Evolutionary conservation across 2,329 filamentous ascomycete genomes (phyloP).

Genomic region (Phialemoniopsis sp.): DNA sequence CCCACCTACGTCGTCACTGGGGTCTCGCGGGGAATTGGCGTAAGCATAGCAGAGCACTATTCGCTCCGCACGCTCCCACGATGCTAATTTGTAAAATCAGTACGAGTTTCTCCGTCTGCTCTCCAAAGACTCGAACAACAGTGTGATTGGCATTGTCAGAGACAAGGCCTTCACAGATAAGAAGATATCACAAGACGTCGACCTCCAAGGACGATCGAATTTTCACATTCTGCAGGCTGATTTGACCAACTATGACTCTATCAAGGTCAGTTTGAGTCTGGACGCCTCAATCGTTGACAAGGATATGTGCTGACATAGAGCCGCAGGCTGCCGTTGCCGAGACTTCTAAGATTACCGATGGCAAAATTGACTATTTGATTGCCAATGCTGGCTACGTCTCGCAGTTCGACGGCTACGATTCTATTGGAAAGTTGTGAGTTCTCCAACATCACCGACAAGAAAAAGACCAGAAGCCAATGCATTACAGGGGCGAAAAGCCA

Average conservation of each 20-base stretch:
- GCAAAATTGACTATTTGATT: slow-evolving; percentile 46
- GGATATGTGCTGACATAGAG: too few relatives aligned
- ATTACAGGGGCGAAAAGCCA: slow-evolving; percentile 18
- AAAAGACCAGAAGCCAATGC: too few relatives aligned
- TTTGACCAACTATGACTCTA: slow-evolving; percentile 28
- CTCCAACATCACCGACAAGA: neutral
- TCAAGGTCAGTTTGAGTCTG: too few relatives aligned
- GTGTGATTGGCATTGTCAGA: slow-evolving; percentile 42
- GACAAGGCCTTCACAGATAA: slow-evolving; percentile 32
- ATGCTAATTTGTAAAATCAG: slow-evolving; percentile 26
- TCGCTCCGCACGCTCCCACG: too few relatives aligned
- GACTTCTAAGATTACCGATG: slow-evolving; percentile 24
- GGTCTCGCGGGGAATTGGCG: slow-evolving; percentile 14
- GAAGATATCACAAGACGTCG: too few relatives aligned
- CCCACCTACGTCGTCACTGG: slow-evolving; percentile 16
- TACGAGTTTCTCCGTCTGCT: slow-evolving; percentile 43
- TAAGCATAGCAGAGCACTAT: too few relatives aligned
- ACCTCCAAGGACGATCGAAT: too few relatives aligned
- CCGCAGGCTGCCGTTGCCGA: slow-evolving; percentile 18
- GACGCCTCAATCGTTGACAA: slow-evolving; percentile 11
- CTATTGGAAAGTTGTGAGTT: slow-evolving; percentile 31
- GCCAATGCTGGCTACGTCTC: slow-evolving; percentile 39
- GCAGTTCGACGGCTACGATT: slow-evolving; percentile 17
- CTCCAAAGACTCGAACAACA: slow-evolving; percentile 35
- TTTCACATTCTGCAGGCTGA: slow-evolving; percentile 42